Percentiles rank a stretch among this genome's conserved stretches.
phyloP scores from a whole-genome alignment of 2,329 filamentous ascomycete species.

The Cordyceps tenuipes region DNA sequence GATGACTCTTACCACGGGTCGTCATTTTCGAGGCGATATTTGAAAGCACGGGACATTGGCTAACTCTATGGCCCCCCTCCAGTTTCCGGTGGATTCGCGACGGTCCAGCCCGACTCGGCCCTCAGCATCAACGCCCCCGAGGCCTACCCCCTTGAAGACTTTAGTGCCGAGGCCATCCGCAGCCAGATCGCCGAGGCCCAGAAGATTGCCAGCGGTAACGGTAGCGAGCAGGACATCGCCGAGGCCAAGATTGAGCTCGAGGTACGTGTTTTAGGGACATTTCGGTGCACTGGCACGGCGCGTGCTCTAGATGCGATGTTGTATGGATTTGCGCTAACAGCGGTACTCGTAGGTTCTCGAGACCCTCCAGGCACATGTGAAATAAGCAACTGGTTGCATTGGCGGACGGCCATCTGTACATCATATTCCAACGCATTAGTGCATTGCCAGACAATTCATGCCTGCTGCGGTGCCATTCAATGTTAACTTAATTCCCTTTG shows the following conservation, averaged over 20 bases:
- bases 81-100: conserved; percentile 96
- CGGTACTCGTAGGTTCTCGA: conserved; percentile 58
- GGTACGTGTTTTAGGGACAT: conserved; percentile 43
- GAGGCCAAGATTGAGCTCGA: conserved; percentile 99
- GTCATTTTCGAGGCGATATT: too few relatives aligned
- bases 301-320: background rate
- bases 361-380: conserved; percentile 71
- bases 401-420: conserved; percentile 34
- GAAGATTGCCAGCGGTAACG: conserved; percentile 83
- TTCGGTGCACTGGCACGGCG: background rate
- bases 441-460: conserved; percentile 29
- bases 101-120: conserved; percentile 88
- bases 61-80: conserved; percentile 8
- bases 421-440: conserved; percentile 31
- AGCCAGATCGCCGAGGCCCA: conserved; percentile 90
- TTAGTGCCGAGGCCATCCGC: conserved; percentile 83
- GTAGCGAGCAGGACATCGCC: conserved; percentile 94
- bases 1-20: background rate
- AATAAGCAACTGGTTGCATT: conserved; percentile 57
- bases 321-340: conserved; percentile 28
- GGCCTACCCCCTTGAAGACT: conserved; percentile 89
- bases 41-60: background rate
- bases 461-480: conserved; percentile 22
- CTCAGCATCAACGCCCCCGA: conserved; percentile 98
- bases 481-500: conserved; percentile 12